A percentile compares a stretch with the other conserved stretches of the same genome.
Evolutionary conservation across 1,284 basidiomycete genomes (phyloP).

Genomic region (Ganoderma sinense): DNA sequence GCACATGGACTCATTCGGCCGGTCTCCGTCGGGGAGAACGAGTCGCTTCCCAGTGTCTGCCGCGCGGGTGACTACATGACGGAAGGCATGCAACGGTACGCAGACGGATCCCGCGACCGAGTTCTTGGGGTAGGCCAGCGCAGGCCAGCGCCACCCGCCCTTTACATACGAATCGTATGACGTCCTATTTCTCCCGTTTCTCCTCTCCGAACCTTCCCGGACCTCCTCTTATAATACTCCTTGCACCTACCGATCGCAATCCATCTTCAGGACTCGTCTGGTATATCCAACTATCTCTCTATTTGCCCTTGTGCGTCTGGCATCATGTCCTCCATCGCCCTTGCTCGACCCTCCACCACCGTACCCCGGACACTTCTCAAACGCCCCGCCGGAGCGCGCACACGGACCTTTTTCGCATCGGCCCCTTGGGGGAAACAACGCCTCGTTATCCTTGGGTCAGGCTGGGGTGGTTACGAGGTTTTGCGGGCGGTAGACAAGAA

Average conservation of each 20-base stretch:
- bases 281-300: neutral
- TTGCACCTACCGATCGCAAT: neutral
- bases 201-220: slow-evolving; percentile 20
- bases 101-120: neutral
- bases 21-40: neutral
- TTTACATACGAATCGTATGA: slow-evolving; percentile 14
- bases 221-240: neutral
- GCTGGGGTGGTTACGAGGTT: slow-evolving; percentile 87
- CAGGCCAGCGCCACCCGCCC: neutral
- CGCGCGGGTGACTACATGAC: no score
- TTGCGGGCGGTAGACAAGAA: slow-evolving; percentile 71
- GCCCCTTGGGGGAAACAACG: slow-evolving; percentile 54
- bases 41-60: neutral
- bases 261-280: slow-evolving; percentile 8
- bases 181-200: slow-evolving; percentile 26
- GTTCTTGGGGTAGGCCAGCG: neutral
- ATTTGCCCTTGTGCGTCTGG: no score
- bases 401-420: slow-evolving; percentile 37
- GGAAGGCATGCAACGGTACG: neutral
- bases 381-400: slow-evolving; percentile 21
- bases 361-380: neutral
- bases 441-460: slow-evolving; percentile 84
- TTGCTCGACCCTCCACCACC: no score
- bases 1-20: no score
- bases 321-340: neutral